Evolutionary conservation across 139 green algal species (phyloP).

Genomic region (Chlorella sp.): DNA sequence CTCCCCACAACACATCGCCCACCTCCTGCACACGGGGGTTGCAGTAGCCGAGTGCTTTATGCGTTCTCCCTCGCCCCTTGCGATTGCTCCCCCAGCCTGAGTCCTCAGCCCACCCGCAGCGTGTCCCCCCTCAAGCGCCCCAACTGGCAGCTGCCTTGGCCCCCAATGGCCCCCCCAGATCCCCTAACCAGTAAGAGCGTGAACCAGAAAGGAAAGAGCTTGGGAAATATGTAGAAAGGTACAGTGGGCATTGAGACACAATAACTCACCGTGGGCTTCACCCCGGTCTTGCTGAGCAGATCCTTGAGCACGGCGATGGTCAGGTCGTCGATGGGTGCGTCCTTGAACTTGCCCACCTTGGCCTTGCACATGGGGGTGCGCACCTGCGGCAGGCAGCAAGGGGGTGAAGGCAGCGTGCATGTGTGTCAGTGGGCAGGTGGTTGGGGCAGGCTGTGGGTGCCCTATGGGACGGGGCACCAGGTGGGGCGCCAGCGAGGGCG

Average conservation of each 20-base stretch:
- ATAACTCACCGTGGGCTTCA: constrained; percentile 64
- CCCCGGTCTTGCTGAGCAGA: constrained; percentile 68
- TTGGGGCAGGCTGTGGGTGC: neutral
- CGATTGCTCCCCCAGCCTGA: no score
- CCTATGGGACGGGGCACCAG: no score
- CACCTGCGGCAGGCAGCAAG: constrained; percentile 30
- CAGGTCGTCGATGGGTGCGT: constrained; percentile 91
- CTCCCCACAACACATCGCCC: constrained; percentile 94
- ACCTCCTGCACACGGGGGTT: constrained; percentile 56
- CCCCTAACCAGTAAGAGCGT: no score
- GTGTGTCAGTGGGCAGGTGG: neutral
- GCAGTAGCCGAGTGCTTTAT: no score
- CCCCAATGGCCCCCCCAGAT: no score
- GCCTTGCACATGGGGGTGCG: constrained; percentile 92
- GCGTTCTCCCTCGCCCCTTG: no score
- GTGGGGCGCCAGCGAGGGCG: no score
- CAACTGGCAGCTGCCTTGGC: no score
- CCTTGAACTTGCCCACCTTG: constrained; percentile 82
- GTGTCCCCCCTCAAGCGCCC: no score
- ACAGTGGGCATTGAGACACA: neutral
- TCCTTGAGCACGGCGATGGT: constrained; percentile 85
- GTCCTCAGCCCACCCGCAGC: no score
- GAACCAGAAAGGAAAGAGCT: no score
- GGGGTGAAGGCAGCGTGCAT: neutral
- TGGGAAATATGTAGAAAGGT: no score